These are phyloP conservation scores for Trametes sp. DNA, from an alignment of 1,284 basidiomycete species.

Conservation along the genomic window DNA sequence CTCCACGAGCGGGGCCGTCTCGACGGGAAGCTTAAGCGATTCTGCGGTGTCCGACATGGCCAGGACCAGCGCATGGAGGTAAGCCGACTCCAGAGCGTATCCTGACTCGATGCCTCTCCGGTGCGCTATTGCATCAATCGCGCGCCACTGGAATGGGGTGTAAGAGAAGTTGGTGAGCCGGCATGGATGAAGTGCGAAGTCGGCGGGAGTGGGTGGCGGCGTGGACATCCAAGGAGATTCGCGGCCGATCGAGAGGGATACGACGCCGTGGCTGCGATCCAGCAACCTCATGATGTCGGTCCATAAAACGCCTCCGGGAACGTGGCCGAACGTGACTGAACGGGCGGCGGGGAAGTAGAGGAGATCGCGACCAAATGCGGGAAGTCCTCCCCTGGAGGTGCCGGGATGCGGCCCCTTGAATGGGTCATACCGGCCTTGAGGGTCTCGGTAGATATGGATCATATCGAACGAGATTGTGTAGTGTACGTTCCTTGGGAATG, in stretches of 20 bases:
- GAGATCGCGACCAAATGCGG: background rate
- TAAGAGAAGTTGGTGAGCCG: background rate
- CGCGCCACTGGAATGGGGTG: background rate
- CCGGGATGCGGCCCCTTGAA: no score
- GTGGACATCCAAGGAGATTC: background rate
- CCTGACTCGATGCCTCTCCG: background rate
- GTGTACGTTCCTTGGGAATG: no score
- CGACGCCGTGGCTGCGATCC: background rate
- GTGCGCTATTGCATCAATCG: background rate
- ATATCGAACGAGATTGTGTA: no score
- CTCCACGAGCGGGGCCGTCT: background rate
- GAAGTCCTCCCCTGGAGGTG: background rate
- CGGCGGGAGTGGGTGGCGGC: background rate
- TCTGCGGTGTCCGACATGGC: background rate
- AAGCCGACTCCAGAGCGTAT: background rate
- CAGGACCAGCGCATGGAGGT: background rate
- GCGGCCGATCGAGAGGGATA: background rate
- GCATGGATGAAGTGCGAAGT: background rate
- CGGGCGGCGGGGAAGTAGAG: background rate
- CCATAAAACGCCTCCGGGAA: background rate
- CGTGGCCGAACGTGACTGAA: background rate
- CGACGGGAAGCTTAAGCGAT: slow-evolving; percentile 4
- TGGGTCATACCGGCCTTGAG: no score
- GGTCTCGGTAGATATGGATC: no score
- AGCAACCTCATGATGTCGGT: background rate